Base-by-base conservation (phyloP, 768 basidiomycete genomes). In the Bullera alba region DNA sequence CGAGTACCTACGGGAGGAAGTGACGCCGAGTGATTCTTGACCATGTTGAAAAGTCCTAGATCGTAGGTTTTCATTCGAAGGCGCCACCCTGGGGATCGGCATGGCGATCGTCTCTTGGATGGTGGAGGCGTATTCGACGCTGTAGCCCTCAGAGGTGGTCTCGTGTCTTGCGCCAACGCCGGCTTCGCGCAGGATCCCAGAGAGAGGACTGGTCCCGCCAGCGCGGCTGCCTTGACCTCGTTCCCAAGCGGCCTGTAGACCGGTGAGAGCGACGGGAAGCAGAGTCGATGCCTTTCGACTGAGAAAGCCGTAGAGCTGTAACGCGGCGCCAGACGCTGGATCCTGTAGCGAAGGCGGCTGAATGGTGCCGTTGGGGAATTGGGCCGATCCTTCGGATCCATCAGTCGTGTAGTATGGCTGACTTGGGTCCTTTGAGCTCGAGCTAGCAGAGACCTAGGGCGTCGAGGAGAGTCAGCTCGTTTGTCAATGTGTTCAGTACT, bases 261-360 rank as follows among this genome's bases (percentile, higher is more conserved):
- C 57, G 8, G 62, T 51, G 25, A 65, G 25, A 17, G 62, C 64
- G 7, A 63, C 48, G 14, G 65, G 67, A 32, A 69, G 45, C 37
- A 64, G 62, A 28, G 63, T 65, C 70, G 50, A 56, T 6, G 67
- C 69, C 49, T 72, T 70, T 35, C 57, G 54, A 3, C 52, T 47
- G 1, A 67, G 45, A 8, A 61, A 43, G 1, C 64, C 55, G 43
- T 69, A 69, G 12, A 67, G 48, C 50, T 64, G 61, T 45, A 59
- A 58, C 3, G 61, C 51, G 5, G 66, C 59, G 12, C 71, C 71
- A 1, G 59, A 59, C 19, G 63, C 69, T n/a, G 71, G 71, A 51
- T 72, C 67, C n/a, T 65, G 63, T 37, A 72, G 29, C 0, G 67
- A 65, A 1, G 71, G 71, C 17, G 71, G 71, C 27, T 65, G 62